A percentile compares a stretch with the other conserved stretches of the same genome.
Evolutionary conservation across 108 stramenopile genomes (phyloP).

Genomic region (Nitzschia putrida): DNA sequence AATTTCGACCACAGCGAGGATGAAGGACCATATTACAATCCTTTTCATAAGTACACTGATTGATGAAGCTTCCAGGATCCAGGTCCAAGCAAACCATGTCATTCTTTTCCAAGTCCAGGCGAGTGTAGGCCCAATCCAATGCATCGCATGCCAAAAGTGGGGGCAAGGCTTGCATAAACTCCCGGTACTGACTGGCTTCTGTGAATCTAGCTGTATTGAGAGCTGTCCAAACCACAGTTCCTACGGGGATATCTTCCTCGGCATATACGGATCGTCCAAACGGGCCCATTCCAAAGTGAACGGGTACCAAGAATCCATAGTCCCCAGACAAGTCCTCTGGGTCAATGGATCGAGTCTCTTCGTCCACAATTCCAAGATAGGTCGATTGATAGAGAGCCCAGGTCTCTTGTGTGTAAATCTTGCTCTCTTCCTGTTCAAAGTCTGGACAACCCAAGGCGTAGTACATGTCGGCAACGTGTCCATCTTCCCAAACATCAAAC

Average conservation of each 20-base stretch:
- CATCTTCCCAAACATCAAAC: slow-evolving; percentile 1
- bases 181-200: neutral
- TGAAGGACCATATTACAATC: neutral
- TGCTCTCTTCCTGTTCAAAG: neutral
- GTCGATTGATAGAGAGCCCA: slow-evolving; percentile 9
- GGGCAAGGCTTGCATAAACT: neutral
- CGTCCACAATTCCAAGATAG: neutral
- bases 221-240: slow-evolving; percentile 19
- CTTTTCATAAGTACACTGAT: slow-evolving; percentile 6
- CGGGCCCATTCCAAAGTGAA: neutral
- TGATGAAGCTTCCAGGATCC: slow-evolving; percentile 28
- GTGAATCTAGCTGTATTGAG: slow-evolving; percentile 15
- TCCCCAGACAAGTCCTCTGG: neutral
- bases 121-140: slow-evolving; percentile 21
- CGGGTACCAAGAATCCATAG: slow-evolving; percentile 6
- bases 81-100: slow-evolving; percentile 13
- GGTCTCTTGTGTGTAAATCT: neutral
- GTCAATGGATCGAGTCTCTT: neutral
- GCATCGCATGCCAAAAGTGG: slow-evolving; percentile 20
- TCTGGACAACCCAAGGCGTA: neutral
- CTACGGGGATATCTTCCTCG: slow-evolving; percentile 1
- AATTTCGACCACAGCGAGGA: neutral
- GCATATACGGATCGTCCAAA: slow-evolving; percentile 15
- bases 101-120: neutral
- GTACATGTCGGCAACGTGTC: neutral